Conservation (phyloP, 108 stramenopile genomes). For the Cyclotella sp. region DNA sequence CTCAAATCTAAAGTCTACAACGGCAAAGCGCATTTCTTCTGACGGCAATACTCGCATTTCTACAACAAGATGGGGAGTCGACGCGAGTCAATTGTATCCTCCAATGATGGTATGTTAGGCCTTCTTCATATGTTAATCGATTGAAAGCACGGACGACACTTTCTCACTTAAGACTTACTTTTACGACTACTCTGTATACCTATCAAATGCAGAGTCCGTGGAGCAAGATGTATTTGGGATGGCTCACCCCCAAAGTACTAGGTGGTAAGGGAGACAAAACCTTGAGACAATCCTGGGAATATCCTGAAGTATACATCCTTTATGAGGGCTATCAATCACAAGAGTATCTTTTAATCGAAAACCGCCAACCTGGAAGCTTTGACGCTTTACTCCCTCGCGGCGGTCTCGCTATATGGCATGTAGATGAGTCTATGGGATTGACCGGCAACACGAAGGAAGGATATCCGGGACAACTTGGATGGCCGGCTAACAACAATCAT, state of each 20-base stretch:
- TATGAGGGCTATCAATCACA: constrained; percentile 36
- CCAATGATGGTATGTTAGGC: constrained; percentile 28
- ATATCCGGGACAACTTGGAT: constrained; percentile 54
- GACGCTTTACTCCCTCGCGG: constrained; percentile 50
- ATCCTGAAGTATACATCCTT: constrained; percentile 57
- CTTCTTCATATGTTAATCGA: neutral
- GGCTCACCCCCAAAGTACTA: constrained; percentile 54
- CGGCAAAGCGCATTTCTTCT: neutral
- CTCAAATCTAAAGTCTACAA: neutral
- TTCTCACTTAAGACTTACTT: neutral
- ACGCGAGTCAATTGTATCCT: constrained; percentile 51
- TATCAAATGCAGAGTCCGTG: constrained; percentile 38
- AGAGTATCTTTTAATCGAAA: constrained; percentile 82
- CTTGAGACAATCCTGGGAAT: constrained; percentile 46
- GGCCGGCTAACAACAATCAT: constrained; percentile 66
- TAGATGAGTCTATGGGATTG: constrained; percentile 57
- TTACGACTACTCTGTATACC: no score
- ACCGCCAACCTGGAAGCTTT: constrained; percentile 72
- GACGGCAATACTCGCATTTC: neutral
- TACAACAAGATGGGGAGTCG: constrained; percentile 30
- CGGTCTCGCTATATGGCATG: constrained; percentile 71
- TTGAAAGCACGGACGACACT: neutral
- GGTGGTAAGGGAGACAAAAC: constrained; percentile 53
- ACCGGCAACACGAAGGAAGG: constrained; percentile 45
- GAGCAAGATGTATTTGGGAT: constrained; percentile 60